Evolutionary conservation across 192 early-diverging fungal genomes (phyloP), one percentile per base, ranked within the genome.

Genomic region (Umbelopsis sp.): DNA sequence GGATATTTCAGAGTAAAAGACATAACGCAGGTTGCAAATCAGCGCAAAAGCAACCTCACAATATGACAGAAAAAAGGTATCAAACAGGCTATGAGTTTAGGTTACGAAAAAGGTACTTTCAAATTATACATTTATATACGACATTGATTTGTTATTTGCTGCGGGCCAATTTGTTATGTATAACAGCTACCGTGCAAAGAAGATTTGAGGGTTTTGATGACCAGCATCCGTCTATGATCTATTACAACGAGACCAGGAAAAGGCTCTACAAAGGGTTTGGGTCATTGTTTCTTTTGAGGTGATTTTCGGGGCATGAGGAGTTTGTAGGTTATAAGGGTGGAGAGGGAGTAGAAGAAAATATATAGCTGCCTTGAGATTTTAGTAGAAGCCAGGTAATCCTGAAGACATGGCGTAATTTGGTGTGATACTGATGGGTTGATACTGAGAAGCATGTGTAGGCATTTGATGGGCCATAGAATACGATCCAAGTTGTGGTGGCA

Each of bases 191-290:
- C 10, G 53, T 23, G 53, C 10, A 30, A 33, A 30, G 53, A 16
- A 16, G 30, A 1, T 23, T n/a, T 15, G 55, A 8, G 55, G 55
- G 33, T 30, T 30, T 61, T 61, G 55, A 61, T 61, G 55, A 35
- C 55, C 55, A 61, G 55, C 55, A 61, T 61, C 55, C 30, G 55
- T 61, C 55, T 61, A 61, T 61, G 30, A 61, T 61, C 55, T 61
- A 61, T 61, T 61, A 61, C 55, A 61, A 21, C 9, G 48, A 49
- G 48, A 49, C 15, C 20, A 21, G 48, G 48, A 49, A 49, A 41
- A 10, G 37, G 37, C 37, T 41, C 37, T 41, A 41, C 37, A 41
- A 41, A 41, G 37, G 35, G 4, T 48, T 48, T 49, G 1, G 48
- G 48, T 21, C 2, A 49, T 20, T 4, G 5, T 49, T 49, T 16